Evolutionary conservation across 2,329 filamentous ascomycete species (phyloP).

Genomic region (Clonostachys rhizophaga): DNA sequence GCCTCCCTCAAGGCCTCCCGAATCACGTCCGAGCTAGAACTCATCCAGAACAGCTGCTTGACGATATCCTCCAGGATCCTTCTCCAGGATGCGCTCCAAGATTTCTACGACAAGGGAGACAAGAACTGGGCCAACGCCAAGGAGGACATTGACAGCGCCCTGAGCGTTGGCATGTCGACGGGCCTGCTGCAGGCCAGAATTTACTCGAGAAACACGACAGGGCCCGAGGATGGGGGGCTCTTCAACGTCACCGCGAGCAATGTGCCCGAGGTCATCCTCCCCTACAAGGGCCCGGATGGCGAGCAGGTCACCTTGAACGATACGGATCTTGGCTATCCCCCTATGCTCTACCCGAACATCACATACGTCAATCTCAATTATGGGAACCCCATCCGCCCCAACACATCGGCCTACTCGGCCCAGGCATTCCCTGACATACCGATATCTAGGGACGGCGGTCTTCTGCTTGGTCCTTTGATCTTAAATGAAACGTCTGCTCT

Average conservation of each 20-base stretch:
- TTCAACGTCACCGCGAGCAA: constrained; percentile 57
- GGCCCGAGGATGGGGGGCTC: constrained; percentile 42
- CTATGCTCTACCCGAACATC: constrained; percentile 72
- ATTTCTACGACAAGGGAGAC: constrained; percentile 41
- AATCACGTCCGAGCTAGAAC: constrained; percentile 70
- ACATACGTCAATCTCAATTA: constrained; percentile 50
- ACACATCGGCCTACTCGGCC: constrained; percentile 36
- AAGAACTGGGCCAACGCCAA: constrained; percentile 57
- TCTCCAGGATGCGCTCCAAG: constrained; percentile 46
- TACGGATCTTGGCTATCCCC: constrained; percentile 61
- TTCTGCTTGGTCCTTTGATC: constrained; percentile 73
- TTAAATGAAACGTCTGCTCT: constrained; percentile 72
- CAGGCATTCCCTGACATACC: constrained; percentile 43
- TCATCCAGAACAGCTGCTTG: constrained; percentile 71
- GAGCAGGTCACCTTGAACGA: constrained; percentile 57
- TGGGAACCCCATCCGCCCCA: constrained; percentile 31
- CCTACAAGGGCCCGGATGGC: constrained; percentile 53
- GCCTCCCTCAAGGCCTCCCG: constrained; percentile 84
- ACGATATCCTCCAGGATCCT: constrained; percentile 66
- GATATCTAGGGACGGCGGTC: constrained; percentile 45
- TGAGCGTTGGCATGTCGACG: constrained; percentile 53
- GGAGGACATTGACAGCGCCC: constrained; percentile 66
- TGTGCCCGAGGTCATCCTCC: constrained; percentile 51
- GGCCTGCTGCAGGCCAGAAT: constrained; percentile 68
- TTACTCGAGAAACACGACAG: constrained; percentile 64